Evolutionary conservation across 2,329 filamentous ascomycete species (phyloP).

Genomic region (Catunica adiposa): DNA sequence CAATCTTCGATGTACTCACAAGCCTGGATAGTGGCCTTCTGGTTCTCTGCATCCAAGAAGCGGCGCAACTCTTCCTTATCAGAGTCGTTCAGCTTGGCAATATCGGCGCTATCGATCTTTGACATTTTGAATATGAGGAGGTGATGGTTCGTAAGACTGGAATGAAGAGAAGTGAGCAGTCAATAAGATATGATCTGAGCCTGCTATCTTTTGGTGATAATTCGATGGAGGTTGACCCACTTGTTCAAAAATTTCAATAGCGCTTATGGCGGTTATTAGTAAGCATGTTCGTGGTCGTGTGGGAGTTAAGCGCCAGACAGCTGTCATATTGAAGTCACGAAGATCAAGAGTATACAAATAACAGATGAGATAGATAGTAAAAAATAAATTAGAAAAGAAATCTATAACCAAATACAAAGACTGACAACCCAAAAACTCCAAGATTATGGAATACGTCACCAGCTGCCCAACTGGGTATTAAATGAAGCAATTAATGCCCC

Average conservation of each 20-base stretch:
- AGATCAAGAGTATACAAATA: too few relatives aligned
- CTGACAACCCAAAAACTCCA: not conserved
- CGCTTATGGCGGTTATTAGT: not conserved
- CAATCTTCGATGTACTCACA: constrained; percentile 30
- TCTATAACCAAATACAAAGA: not conserved
- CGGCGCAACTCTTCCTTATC: constrained; percentile 81
- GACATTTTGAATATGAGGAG: not conserved
- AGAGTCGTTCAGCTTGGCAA: constrained; percentile 58
- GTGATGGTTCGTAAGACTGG: not conserved
- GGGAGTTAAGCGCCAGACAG: too few relatives aligned
- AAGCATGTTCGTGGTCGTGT: not conserved
- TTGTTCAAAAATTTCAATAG: constrained; percentile 1
- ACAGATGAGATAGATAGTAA: too few relatives aligned
- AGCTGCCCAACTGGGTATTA: not conserved
- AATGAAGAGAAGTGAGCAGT: not conserved
- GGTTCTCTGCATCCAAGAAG: constrained; percentile 68
- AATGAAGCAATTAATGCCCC: not conserved
- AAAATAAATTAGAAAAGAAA: too few relatives aligned
- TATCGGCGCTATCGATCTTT: constrained; percentile 38
- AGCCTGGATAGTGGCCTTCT: constrained; percentile 54
- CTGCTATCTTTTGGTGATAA: not conserved
- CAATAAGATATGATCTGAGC: not conserved
- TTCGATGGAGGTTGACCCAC: not conserved
- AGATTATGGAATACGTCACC: not conserved
- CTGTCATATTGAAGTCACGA: too few relatives aligned